These are phyloP conservation scores for Neocucurbitaria cava DNA, from an alignment of 2,329 filamentous ascomycete species.

Conservation along the genomic window DNA sequence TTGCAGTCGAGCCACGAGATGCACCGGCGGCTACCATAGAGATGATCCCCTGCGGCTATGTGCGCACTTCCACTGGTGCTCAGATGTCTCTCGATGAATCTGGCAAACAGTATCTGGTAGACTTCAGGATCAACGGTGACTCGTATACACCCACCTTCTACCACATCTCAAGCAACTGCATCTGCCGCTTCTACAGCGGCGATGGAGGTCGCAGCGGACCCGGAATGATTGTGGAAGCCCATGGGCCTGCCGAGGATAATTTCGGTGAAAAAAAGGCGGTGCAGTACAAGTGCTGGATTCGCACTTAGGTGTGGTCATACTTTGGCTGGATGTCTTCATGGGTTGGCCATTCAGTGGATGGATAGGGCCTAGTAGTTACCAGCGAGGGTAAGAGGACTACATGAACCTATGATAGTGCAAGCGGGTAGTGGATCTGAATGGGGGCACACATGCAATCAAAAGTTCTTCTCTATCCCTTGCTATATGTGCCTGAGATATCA, in stretches of 20 bases:
- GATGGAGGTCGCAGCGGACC: background rate
- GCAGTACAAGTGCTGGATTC: background rate
- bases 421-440: background rate
- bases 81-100: background rate
- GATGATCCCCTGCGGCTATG: background rate
- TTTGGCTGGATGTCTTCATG: background rate
- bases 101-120: background rate
- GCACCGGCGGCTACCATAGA: background rate
- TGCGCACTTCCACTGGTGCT: background rate
- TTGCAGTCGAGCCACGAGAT: background rate
- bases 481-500: background rate
- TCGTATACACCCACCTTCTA: background rate
- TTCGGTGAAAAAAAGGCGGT: background rate
- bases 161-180: background rate
- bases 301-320: background rate
- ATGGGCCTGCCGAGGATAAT: background rate
- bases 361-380: background rate
- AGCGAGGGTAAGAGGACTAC: background rate
- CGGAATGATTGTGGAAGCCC: background rate
- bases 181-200: background rate
- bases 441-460: background rate
- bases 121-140: background rate
- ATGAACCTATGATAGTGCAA: background rate
- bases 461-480: background rate
- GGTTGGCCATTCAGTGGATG: background rate